phyloP scores from a whole-genome alignment of 176 grass and related monocot species.

The sorghum (Sorghum bicolor) region DNA sequence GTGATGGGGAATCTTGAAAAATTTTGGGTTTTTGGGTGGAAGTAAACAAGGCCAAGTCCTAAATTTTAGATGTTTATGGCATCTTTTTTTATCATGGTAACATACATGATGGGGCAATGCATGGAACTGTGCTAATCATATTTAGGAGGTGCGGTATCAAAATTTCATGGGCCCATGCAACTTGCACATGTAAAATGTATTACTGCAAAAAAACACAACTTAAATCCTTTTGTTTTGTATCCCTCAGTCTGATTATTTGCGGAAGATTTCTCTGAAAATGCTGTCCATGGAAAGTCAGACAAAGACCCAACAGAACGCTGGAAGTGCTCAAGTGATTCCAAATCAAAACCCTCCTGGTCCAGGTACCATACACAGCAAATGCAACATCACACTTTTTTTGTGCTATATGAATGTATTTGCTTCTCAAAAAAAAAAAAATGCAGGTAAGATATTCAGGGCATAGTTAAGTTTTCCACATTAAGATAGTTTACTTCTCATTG shows the following conservation, averaged over 20 bases:
- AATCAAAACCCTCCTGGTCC: constrained; percentile 53
- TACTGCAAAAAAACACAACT: background rate
- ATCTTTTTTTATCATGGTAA: background rate
- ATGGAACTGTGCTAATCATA: background rate
- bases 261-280: constrained; percentile 88
- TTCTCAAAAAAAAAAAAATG: background rate
- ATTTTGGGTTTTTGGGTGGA: too few relatives aligned
- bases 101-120: background rate
- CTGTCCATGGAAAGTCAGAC: constrained; percentile 72
- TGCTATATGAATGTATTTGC: background rate
- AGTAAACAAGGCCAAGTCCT: too few relatives aligned
- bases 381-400: background rate
- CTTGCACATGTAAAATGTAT: background rate
- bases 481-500: background rate
- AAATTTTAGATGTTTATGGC: background rate
- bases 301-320: constrained; percentile 55
- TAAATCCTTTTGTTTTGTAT: constrained; percentile 33
- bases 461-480: background rate
- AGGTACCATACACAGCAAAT: constrained; percentile 39
- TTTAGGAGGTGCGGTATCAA: background rate
- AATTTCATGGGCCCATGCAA: background rate
- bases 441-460: background rate
- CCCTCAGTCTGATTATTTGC: constrained; percentile 80
- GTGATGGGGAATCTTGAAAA: too few relatives aligned
- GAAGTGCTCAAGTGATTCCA: constrained; percentile 45